phyloP scores from a whole-genome alignment of 257 asterid genomes.

The Solanum chilense region DNA sequence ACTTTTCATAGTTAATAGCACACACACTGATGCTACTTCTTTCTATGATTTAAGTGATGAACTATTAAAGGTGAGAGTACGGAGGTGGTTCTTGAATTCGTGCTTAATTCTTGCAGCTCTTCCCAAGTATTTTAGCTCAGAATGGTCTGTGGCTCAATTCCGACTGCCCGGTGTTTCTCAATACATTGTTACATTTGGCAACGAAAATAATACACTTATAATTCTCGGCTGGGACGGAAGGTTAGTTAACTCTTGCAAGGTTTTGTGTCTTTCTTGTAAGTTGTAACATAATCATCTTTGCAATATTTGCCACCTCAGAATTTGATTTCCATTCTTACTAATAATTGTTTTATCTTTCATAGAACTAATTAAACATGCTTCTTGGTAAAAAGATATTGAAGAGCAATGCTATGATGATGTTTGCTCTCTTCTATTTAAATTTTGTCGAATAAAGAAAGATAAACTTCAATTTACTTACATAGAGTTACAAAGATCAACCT shows the following conservation, averaged over 20 bases:
- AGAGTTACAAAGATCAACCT: too few relatives aligned
- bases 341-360: not conserved
- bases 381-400: too few relatives aligned
- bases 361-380: not conserved
- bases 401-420: too few relatives aligned
- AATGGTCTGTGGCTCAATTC: constrained; percentile 91
- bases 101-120: constrained; percentile 34
- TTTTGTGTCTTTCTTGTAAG: not conserved
- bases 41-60: not conserved
- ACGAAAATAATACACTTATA: constrained; percentile 65
- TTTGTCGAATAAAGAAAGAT: too few relatives aligned
- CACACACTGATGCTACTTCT: not conserved
- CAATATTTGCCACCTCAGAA: too few relatives aligned
- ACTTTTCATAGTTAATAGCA: too few relatives aligned
- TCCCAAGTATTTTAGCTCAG: constrained; percentile 89
- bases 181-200: constrained; percentile 75
- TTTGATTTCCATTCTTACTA: not conserved
- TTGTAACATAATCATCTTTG: not conserved
- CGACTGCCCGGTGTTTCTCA: constrained; percentile 72
- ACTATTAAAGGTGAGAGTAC: not conserved
- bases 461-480: too few relatives aligned
- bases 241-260: constrained; percentile 13
- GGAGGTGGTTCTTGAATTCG: not conserved
- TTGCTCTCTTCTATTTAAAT: too few relatives aligned
- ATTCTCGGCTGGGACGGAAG: constrained; percentile 93